These are phyloP conservation scores for Phytophthora pistaciae DNA, from an alignment of 352 stramenopile genomes.

Conservation along the genomic window DNA sequence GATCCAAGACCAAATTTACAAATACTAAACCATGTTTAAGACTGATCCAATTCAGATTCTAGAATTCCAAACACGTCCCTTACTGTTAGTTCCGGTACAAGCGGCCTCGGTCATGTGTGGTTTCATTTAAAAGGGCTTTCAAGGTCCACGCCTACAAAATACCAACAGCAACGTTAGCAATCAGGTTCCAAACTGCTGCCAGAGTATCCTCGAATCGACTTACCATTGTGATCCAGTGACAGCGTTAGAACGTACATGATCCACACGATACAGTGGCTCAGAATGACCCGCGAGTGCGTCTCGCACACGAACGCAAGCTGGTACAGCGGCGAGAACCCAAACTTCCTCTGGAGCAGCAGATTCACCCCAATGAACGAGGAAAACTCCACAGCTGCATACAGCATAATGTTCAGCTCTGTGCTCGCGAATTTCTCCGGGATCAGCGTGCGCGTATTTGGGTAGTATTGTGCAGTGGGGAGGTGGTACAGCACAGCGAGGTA, in stretches of 20 bases:
- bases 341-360: slow-evolving; percentile 1
- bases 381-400: slow-evolving; percentile 20
- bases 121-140: slow-evolving; percentile 4
- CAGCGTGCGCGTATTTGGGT: slow-evolving; percentile 18
- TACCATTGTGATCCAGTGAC: slow-evolving; percentile 41
- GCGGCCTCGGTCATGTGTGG: no score
- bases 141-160: slow-evolving; percentile 3
- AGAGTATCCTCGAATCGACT: neutral
- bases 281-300: slow-evolving; percentile 29
- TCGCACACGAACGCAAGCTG: slow-evolving; percentile 52
- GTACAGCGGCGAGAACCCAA: slow-evolving; percentile 34
- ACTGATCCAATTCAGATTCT: no score
- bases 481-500: slow-evolving; percentile 36
- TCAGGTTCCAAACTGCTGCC: neutral
- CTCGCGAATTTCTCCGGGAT: slow-evolving; percentile 6
- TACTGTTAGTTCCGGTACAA: no score
- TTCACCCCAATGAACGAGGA: neutral
- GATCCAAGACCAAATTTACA: no score
- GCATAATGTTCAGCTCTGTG: slow-evolving; percentile 1
- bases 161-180: neutral
- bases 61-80: no score
- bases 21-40: no score
- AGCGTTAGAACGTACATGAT: slow-evolving; percentile 35
- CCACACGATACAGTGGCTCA: slow-evolving; percentile 41
- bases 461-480: slow-evolving; percentile 35